Evolutionary conservation across 2,329 filamentous ascomycete genomes (phyloP).

Genomic region (Dichotomopilus funicola): DNA sequence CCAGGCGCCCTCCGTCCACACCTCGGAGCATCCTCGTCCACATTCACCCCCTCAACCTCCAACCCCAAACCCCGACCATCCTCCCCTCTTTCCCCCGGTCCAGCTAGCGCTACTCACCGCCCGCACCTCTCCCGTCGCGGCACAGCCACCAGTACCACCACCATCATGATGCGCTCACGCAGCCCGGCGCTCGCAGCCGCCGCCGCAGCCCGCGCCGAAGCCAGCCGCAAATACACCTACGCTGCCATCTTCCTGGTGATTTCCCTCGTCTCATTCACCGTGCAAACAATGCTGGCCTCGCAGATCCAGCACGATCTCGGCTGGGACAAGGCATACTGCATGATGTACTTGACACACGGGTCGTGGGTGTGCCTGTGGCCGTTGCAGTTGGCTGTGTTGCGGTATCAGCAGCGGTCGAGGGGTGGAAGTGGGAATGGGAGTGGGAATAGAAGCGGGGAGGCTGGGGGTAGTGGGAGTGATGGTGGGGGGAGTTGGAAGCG

Average conservation of each 20-base stretch:
- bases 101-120: not conserved
- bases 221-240: constrained; percentile 77
- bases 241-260: constrained; percentile 77
- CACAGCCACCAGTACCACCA: constrained; percentile 43
- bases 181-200: constrained; percentile 57
- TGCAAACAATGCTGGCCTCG: constrained; percentile 92
- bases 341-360: constrained; percentile 96
- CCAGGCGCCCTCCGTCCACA: too few species aligned
- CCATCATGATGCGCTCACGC: constrained; percentile 58
- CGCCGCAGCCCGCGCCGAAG: constrained; percentile 55
- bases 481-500: constrained; percentile 63
- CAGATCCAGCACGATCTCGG: constrained; percentile 88
- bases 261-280: constrained; percentile 79
- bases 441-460: constrained; percentile 60
- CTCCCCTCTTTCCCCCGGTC: too few species aligned
- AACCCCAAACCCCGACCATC: too few species aligned
- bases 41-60: too few species aligned
- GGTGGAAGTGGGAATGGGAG: constrained; percentile 84
- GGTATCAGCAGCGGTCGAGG: constrained; percentile 57
- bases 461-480: constrained; percentile 39
- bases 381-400: constrained; percentile 69
- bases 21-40: too few species aligned
- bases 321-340: constrained; percentile 99
- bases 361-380: constrained; percentile 92
- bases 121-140: constrained; percentile 39